A percentile compares a stretch with the other conserved stretches of the same genome.
Evolutionary conservation across 805 yeast species (phyloP).

Genomic region (Ogataea populi-albae): DNA sequence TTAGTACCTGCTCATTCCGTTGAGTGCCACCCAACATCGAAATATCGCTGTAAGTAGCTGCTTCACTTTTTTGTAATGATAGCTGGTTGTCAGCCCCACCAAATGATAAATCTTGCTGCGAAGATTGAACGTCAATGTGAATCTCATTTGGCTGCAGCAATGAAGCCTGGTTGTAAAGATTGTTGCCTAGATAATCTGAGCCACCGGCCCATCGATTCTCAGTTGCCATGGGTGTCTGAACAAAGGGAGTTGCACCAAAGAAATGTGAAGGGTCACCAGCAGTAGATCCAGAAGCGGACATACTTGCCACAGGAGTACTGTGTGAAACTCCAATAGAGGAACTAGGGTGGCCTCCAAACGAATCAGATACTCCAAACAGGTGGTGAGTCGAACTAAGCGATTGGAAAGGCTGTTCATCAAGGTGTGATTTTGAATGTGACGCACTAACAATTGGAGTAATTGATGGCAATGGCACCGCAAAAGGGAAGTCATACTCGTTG

Average conservation of each 20-base stretch:
- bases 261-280: conserved; percentile 9
- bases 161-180: conserved; percentile 24
- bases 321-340: background rate
- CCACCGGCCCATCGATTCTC: conserved; percentile 10
- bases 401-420: conserved; percentile 13
- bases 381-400: conserved; percentile 15
- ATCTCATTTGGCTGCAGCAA: conserved; percentile 23
- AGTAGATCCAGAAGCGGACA: conserved; percentile 1
- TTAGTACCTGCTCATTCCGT: too few relatives aligned
- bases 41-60: too few relatives aligned
- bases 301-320: background rate
- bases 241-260: conserved; percentile 5
- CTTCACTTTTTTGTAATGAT: too few relatives aligned
- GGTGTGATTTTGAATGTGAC: conserved; percentile 9
- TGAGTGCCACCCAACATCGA: too few relatives aligned
- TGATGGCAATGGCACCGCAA: conserved; percentile 52
- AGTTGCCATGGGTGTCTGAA: conserved; percentile 5
- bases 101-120: conserved; percentile 8
- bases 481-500: conserved; percentile 56
- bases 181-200: conserved; percentile 8
- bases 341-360: conserved; percentile 1
- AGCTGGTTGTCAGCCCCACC: too few relatives aligned
- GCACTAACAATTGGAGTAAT: conserved; percentile 8
- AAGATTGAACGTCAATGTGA: conserved; percentile 5
- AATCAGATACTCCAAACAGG: conserved; percentile 15